Evolutionary conservation across 1,284 basidiomycete species (phyloP), one percentile per base, ranked within the genome.

Genomic region (Ganoderma multipileum): DNA sequence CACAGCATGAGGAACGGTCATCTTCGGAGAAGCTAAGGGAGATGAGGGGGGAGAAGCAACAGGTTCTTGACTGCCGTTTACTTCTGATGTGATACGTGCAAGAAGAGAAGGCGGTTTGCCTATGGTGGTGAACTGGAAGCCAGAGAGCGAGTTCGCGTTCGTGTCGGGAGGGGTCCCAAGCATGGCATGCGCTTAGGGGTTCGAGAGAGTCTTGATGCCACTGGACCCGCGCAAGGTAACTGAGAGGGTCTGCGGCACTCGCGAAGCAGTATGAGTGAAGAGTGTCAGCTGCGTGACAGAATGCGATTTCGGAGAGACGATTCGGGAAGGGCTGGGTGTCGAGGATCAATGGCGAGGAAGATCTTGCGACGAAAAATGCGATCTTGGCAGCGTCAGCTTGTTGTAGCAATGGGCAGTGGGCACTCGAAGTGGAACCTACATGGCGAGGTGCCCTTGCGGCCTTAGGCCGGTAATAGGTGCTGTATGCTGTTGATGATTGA

Each of bases 121-220:
- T 39, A 77, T 77, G 20, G 60, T 68, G 23, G 52, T 61, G 62
- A 76, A 77, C 26, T 65, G 71, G 64, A 77, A 76, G 58, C 42
- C 66, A 16, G 69, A 44, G 38, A 76, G 66, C 12, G 70, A 57
- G 44, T 63, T 72, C 28, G 68, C 2, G 28, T 26, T 55, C 28
- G 52, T 47, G 12, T 50, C 47, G n/a, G 44, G 8, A 47, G 60
- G 11, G 11, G 61, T 38, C 54, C 60, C 65, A 47, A 55, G 16
- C 72, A 70, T 70, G 23, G 44, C 28, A n/a, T 18, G 6, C 47
- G 5, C 38, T 38, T 20, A 38, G 55, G 33, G 18, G 33, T 16
- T 20, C 33, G 33, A 6, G 28, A 33, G 7, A 12, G 54, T 33
- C 6, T 55, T 55, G 30, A n/a, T 30, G 55, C 30, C 30, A 11